Base-by-base conservation (phyloP, 805 yeast genomes). In the Sugiyamaella lignohabitans region DNA sequence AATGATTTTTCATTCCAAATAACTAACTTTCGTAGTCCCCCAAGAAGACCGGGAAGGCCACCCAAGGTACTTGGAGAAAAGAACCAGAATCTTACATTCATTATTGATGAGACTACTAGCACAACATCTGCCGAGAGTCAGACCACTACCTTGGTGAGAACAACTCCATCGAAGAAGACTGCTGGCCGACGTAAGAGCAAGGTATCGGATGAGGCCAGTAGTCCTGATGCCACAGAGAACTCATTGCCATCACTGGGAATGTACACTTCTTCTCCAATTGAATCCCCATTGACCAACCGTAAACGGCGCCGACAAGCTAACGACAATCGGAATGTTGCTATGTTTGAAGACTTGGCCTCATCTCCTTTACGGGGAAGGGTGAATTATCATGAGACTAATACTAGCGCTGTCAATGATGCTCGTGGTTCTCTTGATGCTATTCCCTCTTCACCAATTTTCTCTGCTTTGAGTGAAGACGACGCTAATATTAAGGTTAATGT, bases 191-290 rank as follows among this genome's bases (percentile, higher is more conserved):
- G 32, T 8, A 27, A 27, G 32, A 8, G 8, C 8, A 27, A 27
- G 14, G 32, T 27, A 27, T 27, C 14, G 14, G 8, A 8, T 27
- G 11, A 8, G 14, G 14, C 32, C 14, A 27, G 11, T 27, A 8
- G 11, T 27, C 8, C 8, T 27, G 32, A 27, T 27, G 32, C 32
- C 8, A 27, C 32, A 27, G 11, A 8, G 8, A 14, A 35, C 18
- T 11, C 39, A 4, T 11, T 39, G 14, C 53, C 53, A 16, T 43
- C 50, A 4, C 43, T 50, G 27, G 49, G 46, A 18, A 41, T 51
- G 52, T 45, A 41, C 29, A 24, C 54, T n/a, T 51, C 54, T 3
- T 48, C 52, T 5, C 54, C 54, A 1, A 40, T 45, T 11, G 48
- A 44, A 21, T 51, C 54, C 4, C 54, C 54, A 5, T 48, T 40